These are phyloP conservation scores for Graphium sp. DNA, from an alignment of 2,329 filamentous ascomycete genomes.

Conservation along the genomic window DNA sequence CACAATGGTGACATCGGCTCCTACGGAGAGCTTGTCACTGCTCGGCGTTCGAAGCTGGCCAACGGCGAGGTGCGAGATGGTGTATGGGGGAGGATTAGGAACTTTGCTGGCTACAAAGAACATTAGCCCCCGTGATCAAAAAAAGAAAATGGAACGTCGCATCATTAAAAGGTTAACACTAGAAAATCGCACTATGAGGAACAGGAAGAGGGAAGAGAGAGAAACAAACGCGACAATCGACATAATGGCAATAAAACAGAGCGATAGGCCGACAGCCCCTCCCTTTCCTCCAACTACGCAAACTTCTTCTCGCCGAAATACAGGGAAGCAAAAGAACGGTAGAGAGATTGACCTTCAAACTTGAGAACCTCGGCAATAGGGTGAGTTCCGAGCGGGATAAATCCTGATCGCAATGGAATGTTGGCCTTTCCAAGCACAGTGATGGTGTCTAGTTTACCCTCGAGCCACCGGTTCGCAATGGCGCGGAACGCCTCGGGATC, in stretches of 20 bases:
- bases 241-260: slow-evolving; percentile 11
- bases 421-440: slow-evolving; percentile 57
- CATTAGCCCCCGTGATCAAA: too few species aligned
- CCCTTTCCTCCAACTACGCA: too few species aligned
- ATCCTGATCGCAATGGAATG: slow-evolving; percentile 60
- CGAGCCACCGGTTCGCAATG: slow-evolving; percentile 78
- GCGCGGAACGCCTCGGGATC: slow-evolving; percentile 60
- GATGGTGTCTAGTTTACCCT: slow-evolving; percentile 56
- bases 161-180: too few species aligned
- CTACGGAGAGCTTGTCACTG: slow-evolving; percentile 46
- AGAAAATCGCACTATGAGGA: too few species aligned
- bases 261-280: too few species aligned
- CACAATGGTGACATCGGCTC: slow-evolving; percentile 59
- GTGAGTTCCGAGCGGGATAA: slow-evolving; percentile 66
- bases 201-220: too few species aligned
- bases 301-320: slow-evolving; percentile 43
- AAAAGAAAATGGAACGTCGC: too few species aligned
- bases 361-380: slow-evolving; percentile 55
- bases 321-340: slow-evolving; percentile 41
- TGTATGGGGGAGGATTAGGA: slow-evolving; percentile 64
- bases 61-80: slow-evolving; percentile 67
- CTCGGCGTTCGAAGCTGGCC: slow-evolving; percentile 44
- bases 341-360: slow-evolving; percentile 70
- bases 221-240: too few species aligned
- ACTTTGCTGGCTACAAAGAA: slow-evolving; percentile 44